Evolutionary conservation across 2,329 filamentous ascomycete genomes (phyloP).

Genomic region (Paraphaeosphaeria minitans): DNA sequence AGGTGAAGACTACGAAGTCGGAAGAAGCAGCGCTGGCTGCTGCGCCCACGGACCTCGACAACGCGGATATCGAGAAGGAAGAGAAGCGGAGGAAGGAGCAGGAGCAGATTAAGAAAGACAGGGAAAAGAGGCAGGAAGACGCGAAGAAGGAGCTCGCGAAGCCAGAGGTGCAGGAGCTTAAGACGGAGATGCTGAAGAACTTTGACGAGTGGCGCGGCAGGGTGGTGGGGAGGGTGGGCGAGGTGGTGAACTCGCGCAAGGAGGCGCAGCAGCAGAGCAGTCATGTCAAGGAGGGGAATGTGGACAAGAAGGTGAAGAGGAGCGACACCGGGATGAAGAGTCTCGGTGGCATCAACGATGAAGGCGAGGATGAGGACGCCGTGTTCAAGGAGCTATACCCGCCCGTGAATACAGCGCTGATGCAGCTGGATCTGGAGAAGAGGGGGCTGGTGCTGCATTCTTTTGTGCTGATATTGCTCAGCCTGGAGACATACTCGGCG

Average conservation of each 20-base stretch:
- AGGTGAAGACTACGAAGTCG: constrained; percentile 23
- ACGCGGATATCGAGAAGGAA: constrained; percentile 37
- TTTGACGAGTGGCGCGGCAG: constrained; percentile 81
- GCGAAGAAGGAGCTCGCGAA: constrained; percentile 56
- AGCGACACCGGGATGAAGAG: constrained; percentile 31
- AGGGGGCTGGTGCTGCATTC: constrained; percentile 72
- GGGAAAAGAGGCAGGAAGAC: constrained; percentile 36
- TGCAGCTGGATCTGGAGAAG: constrained; percentile 64
- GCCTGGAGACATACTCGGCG: constrained; percentile 76
- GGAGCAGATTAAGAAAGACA: constrained; percentile 31
- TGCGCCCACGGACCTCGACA: constrained; percentile 28
- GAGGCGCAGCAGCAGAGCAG: constrained; percentile 38
- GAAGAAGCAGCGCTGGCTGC: constrained; percentile 30
- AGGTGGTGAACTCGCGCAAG: constrained; percentile 59
- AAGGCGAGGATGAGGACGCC: constrained; percentile 42
- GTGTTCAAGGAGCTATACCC: constrained; percentile 48
- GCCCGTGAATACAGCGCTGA: constrained; percentile 55
- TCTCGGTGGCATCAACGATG: constrained; percentile 31
- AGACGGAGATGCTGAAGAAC: constrained; percentile 69
- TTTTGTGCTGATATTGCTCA: constrained; percentile 73
- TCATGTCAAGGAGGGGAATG: constrained; percentile 27
- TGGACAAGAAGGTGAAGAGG: constrained; percentile 36
- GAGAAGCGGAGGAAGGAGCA: constrained; percentile 31
- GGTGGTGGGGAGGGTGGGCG: constrained; percentile 72
- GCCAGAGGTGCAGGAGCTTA: constrained; percentile 66